Base-by-base conservation (phyloP, 2,329 filamentous ascomycete genomes). In the Nemania abortiva region DNA sequence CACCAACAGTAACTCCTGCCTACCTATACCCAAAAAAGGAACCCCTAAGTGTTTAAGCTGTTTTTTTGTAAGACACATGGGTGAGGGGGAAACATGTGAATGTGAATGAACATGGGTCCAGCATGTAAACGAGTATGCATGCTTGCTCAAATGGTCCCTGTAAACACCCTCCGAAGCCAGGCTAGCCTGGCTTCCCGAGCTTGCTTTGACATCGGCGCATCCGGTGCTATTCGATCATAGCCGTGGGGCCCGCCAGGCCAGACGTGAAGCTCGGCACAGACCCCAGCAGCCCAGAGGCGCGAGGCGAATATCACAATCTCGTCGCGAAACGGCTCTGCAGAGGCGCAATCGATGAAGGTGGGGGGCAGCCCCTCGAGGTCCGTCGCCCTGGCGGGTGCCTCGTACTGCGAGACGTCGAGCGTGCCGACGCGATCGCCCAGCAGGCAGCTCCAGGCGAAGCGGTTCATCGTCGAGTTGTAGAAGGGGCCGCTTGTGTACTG, bases 301-400 rank as follows among this genome's bases (percentile, higher is more conserved):
- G 73, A 72, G 27, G 79, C 79, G 70, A 78, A 81, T 6, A 73
- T 73, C 10, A 80, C 74, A 66, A 74, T 75, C 63, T 81, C 79
- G 67, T 79, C 79, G 24, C 79, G 74, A 66, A 81, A 81, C 0
- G 75, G 71, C 50, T 81, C 79, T 1, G 76, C 77, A 9, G 73
- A 73, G 9, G 79, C 79, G 39, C 77, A 78, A 65, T 81, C 80
- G n/a, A 81, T 72, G 56, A 76, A 81, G 3, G 79, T 77, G 10
- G 74, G 71, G 20, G 79, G 80, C 2, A 81, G 61, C 1, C 73
- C 70, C 10, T 68, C 69, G 20, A 81, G 72, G 65, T 80, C 75
- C 4, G 68, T 47, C 7, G 75, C 77, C 53, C 79, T 69, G 1
- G 73, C 74, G 6, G 80, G 79, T 1, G 76, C 77, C 59, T 76